Evolutionary conservation across 345 rosid species (phyloP).

Genomic region (Sonneratia caseolaris): DNA sequence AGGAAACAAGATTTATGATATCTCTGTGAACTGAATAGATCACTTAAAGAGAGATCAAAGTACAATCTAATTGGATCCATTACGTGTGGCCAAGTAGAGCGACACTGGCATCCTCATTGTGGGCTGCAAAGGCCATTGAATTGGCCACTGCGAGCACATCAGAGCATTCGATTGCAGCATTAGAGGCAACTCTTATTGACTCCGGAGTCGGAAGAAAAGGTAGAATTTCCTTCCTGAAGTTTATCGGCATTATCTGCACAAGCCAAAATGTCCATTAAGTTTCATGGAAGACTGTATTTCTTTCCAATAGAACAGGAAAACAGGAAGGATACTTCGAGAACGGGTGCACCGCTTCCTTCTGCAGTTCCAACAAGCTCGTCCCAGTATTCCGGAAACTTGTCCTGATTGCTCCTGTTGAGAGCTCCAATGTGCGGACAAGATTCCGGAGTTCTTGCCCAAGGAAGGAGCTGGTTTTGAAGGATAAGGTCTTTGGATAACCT

Average conservation of each 20-base stretch:
- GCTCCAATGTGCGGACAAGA: slow-evolving; percentile 21
- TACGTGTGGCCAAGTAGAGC: slow-evolving; percentile 53
- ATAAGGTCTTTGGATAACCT: slow-evolving; percentile 38
- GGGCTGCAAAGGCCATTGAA: slow-evolving; percentile 42
- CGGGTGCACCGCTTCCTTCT: slow-evolving; percentile 41
- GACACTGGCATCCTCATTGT: slow-evolving; percentile 52
- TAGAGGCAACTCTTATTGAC: neutral
- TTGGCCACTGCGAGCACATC: slow-evolving; percentile 37
- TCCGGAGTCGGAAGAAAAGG: slow-evolving; percentile 35
- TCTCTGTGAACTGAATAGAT: neutral
- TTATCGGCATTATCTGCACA: slow-evolving; percentile 41
- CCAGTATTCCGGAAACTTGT: slow-evolving; percentile 40
- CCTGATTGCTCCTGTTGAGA: slow-evolving; percentile 29
- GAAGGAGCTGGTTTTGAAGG: slow-evolving; percentile 43
- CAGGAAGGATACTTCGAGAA: slow-evolving; percentile 30
- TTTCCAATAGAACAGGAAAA: neutral
- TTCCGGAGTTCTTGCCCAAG: slow-evolving; percentile 26
- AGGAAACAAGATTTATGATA: neutral
- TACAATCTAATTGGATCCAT: neutral
- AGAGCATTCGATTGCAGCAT: slow-evolving; percentile 33
- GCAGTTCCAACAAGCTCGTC: slow-evolving; percentile 50
- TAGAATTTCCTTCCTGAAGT: slow-evolving; percentile 62
- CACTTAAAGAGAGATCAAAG: neutral
- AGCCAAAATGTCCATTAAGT: neutral
- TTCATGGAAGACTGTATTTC: neutral